Conservation (phyloP, 129 eudicot genomes). For the Lonicera japonica region DNA sequence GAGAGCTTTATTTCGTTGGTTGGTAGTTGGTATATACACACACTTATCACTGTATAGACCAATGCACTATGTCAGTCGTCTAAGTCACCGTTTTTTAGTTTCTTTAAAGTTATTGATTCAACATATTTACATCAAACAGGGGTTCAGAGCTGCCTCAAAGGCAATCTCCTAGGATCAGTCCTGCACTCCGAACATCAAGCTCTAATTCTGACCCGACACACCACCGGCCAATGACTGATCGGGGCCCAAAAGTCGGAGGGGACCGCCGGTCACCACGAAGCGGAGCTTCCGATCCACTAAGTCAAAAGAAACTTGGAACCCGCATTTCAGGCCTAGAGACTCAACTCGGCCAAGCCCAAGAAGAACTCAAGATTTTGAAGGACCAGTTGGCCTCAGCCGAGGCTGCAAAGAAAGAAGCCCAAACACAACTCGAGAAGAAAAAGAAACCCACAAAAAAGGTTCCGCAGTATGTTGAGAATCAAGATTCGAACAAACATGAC, state of each 20-base stretch:
- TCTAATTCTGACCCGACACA: constrained; percentile 65
- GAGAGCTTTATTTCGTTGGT: too few species aligned
- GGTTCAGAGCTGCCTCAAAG: constrained; percentile 56
- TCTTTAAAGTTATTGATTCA: too few species aligned
- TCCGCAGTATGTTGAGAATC: too few species aligned
- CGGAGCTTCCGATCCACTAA: constrained; percentile 42
- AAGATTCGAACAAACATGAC: background rate
- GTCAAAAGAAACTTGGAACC: constrained; percentile 77
- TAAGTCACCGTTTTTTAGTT: too few species aligned
- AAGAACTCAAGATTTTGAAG: constrained; percentile 69
- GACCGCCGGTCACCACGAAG: constrained; percentile 64
- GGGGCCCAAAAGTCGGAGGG: constrained; percentile 48
- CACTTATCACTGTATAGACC: too few species aligned
- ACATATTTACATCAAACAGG: constrained; percentile 30
- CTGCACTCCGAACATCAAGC: constrained; percentile 53
- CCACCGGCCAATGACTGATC: constrained; percentile 38
- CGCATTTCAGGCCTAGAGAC: constrained; percentile 82
- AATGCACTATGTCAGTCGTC: too few species aligned
- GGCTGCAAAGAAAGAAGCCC: constrained; percentile 73
- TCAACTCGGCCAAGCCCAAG: constrained; percentile 86
- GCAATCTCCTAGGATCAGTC: constrained; percentile 46
- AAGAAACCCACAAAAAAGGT: constrained; percentile 33
- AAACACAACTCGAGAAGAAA: constrained; percentile 54
- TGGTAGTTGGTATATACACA: too few species aligned
- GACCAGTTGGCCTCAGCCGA: constrained; percentile 63